Evolutionary conservation across 768 basidiomycete species (phyloP).

Genomic region (Suillus discolor): DNA sequence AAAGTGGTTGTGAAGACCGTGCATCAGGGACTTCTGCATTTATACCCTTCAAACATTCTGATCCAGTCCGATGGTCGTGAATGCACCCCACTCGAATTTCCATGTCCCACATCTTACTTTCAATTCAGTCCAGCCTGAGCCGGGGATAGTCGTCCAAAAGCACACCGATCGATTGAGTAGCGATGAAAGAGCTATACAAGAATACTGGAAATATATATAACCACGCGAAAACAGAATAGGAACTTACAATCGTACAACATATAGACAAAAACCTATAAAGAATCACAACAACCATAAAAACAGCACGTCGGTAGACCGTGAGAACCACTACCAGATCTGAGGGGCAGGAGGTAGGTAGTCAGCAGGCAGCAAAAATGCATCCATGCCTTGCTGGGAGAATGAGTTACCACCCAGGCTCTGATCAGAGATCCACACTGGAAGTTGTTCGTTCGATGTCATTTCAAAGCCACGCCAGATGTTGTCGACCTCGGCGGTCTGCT

Average conservation of each 20-base stretch:
- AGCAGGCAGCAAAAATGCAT: conserved; percentile 78
- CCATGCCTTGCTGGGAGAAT: conserved; percentile 81
- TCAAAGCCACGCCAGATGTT: conserved; percentile 79
- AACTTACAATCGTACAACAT: conserved; percentile 20
- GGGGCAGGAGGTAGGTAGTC: conserved; percentile 73
- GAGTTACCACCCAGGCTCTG: conserved; percentile 76
- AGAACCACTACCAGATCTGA: conserved; percentile 67
- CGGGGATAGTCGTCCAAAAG: neutral
- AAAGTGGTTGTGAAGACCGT: neutral
- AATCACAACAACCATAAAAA: conserved; percentile 13
- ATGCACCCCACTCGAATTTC: neutral
- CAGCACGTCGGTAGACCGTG: neutral
- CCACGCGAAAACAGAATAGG: conserved; percentile 21
- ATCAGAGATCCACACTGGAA: conserved; percentile 87
- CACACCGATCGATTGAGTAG: conserved; percentile 5
- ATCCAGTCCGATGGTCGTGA: conserved; percentile 1
- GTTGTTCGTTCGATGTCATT: conserved; percentile 68
- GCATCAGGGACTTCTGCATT: neutral
- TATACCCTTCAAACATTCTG: neutral
- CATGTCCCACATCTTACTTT: neutral
- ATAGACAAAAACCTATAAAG: conserved; percentile 20
- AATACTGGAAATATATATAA: conserved; percentile 9
- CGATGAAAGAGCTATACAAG: conserved; percentile 5
- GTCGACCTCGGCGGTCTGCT: conserved; percentile 45
- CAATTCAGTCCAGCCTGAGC: conserved; percentile 1